A percentile compares a stretch with the other conserved stretches of the same genome.
Evolutionary conservation across 1,284 basidiomycete genomes (phyloP).

Genomic region (Tranzscheliella williamsii): DNA sequence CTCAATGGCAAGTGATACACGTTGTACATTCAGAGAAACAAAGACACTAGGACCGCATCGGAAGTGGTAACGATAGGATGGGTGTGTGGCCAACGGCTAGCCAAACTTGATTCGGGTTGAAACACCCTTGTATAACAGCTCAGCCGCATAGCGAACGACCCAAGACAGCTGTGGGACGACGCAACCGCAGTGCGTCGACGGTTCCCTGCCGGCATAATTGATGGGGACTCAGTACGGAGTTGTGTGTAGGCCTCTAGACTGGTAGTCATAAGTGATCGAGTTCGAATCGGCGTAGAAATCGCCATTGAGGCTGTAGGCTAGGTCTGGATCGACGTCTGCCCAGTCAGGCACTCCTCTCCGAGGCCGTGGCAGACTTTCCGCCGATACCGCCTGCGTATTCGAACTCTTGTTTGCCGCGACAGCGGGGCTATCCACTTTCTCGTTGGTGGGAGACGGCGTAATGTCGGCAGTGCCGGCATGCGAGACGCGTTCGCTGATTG

Average conservation of each 20-base stretch:
- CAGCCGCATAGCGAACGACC: too few relatives aligned
- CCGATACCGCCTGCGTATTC: conserved; percentile 3
- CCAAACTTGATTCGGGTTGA: too few relatives aligned
- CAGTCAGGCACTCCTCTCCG: conserved; percentile 32
- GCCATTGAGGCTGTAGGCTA: conserved; percentile 33
- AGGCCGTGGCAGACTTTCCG: conserved; percentile 2
- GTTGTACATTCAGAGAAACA: too few relatives aligned
- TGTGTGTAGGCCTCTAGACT: conserved; percentile 24
- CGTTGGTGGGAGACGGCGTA: conserved; percentile 1
- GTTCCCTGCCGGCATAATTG: too few relatives aligned
- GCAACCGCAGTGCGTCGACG: too few relatives aligned
- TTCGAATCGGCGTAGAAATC: conserved; percentile 24
- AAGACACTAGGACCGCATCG: too few relatives aligned
- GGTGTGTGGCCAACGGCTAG: too few relatives aligned
- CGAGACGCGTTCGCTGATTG: neutral
- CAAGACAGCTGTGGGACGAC: too few relatives aligned
- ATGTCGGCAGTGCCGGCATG: neutral
- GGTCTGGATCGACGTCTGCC: conserved; percentile 35
- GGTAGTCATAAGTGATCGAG: conserved; percentile 37
- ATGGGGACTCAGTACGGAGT: conserved; percentile 12
- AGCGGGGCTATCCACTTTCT: conserved; percentile 4
- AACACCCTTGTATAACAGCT: too few relatives aligned
- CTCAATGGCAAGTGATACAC: too few relatives aligned
- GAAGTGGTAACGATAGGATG: too few relatives aligned
- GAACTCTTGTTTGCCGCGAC: conserved; percentile 3